phyloP scores from a whole-genome alignment of 2,329 filamentous ascomycete genomes.

The Alternaria metachromatica region DNA sequence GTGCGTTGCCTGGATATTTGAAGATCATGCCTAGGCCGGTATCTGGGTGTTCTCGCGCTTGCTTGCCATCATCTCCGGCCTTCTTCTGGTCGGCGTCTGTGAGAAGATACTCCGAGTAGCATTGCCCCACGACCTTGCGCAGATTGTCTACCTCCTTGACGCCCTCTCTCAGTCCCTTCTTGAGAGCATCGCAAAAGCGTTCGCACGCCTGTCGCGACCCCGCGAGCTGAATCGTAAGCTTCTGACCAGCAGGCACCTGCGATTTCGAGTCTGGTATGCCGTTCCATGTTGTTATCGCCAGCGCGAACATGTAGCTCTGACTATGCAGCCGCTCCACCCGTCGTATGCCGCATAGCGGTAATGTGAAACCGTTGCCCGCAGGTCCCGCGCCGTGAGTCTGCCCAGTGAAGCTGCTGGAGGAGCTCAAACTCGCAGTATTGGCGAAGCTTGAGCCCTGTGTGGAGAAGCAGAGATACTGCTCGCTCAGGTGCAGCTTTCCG shows the following conservation, averaged over 20 bases:
- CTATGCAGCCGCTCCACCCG: slow-evolving; percentile 92
- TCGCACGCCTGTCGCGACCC: slow-evolving; percentile 90
- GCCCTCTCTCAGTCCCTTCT: slow-evolving; percentile 83
- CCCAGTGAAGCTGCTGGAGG: slow-evolving; percentile 85
- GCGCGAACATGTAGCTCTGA: slow-evolving; percentile 88
- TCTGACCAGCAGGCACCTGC: slow-evolving; percentile 68
- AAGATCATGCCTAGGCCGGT: slow-evolving; percentile 92
- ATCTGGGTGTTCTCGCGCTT: slow-evolving; percentile 74
- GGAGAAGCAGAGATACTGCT: slow-evolving; percentile 95
- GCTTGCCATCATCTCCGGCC: slow-evolving; percentile 42
- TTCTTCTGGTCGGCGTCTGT: slow-evolving; percentile 49
- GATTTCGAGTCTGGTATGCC: slow-evolving; percentile 55
- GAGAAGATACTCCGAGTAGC: slow-evolving; percentile 75
- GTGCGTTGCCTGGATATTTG: slow-evolving; percentile 91
- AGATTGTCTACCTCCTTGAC: slow-evolving; percentile 89
- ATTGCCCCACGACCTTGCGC: slow-evolving; percentile 78
- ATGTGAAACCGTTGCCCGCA: slow-evolving; percentile 92
- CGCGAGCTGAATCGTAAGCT: slow-evolving; percentile 89
- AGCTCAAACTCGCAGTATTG: slow-evolving; percentile 76
- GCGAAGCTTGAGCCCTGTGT: slow-evolving; percentile 89
- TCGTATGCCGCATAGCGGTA: slow-evolving; percentile 89
- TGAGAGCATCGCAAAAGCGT: slow-evolving; percentile 93
- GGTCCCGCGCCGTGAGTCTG: slow-evolving; percentile 93
- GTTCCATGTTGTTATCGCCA: slow-evolving; percentile 96
- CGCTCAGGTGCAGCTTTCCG: slow-evolving; percentile 91